Evolutionary conservation across 148 eudicot species (phyloP), one percentile per base, ranked within the genome.

Genomic region (Oxyria digyna): DNA sequence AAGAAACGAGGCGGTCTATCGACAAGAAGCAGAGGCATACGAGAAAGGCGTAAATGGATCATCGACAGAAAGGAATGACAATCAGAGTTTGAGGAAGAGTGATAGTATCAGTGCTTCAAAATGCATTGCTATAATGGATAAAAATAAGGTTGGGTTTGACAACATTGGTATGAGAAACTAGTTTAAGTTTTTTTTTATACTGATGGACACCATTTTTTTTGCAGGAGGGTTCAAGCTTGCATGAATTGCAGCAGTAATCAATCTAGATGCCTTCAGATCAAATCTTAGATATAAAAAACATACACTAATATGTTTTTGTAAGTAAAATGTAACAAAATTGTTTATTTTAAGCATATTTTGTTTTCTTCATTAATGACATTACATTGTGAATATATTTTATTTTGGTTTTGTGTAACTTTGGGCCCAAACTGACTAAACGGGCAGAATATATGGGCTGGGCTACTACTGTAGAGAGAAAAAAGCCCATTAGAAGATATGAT

Each of bases 101-200:
- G 86, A 87, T 64, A 87, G 89, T 69, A 89, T 87, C 57, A 84
- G 87, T 72, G 87, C 88, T 70, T 87, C 96, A 69, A 83, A 80
- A 77, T 88, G 93, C 75, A 70, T 71, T 18, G 45, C 62, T 59
- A 69, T 70, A 4, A 29, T 3, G 38, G 71, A 43, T 52, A 69
- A 55, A 55, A 73, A 63, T 69, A 69, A 81, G 83, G 89, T 83
- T 71, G 68, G 71, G 17, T 29, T 31, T 24, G 37, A 62, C 11
- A 6, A 49, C n/a, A n/a, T n/a, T 49, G 23, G 29, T 11, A 23
- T 17, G 6, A 27, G 33, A 21, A 57, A 57, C 18, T 27, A 27
- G 64, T 24, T 57, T 26, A 57, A 26, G 64, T 2, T 4, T 57
- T 2, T 4, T 57, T 57, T 5, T 29, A 6, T 29, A 59, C 20